Evolutionary conservation across 202 grass and related monocot species (phyloP), one percentile per base, ranked within the genome.

Genomic region (Saccharum hybrid): DNA sequence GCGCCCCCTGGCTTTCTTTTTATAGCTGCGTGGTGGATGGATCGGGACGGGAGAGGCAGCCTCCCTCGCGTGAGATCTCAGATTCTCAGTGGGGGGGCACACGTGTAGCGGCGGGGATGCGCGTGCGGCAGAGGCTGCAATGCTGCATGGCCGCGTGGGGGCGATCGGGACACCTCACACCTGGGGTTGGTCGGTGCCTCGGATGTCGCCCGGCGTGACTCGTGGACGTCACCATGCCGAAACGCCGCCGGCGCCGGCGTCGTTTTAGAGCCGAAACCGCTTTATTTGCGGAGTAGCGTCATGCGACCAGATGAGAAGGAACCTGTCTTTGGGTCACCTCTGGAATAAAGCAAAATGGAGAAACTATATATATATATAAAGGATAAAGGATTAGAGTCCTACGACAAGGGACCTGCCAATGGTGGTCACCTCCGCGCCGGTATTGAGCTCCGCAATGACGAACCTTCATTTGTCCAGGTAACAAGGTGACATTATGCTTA

Each of bases 161-260:
- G 19, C 6, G 10, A 2, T 3, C 18, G 42, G 71, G 9, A n/a
- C n/a, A n/a, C n/a, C n/a, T n/a, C n/a, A 33, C 76, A 64, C 34
- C 77, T 3, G 45, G 77, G 21, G 0, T 6, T 28, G 43, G 87
- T 61, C 83, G 87, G 78, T 73, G 66, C 82, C 45, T 61, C 43
- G 8, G 10, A 37, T 12, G 71, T 14, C 54, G 78, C 4, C 5
- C 63, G 6, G 0, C 10, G 12, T 4, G 82, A 42, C 72, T 43
- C 72, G 82, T 76, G 82, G 62, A 74, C 23, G 49, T 41, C 78
- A n/a, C 79, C 6, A 33, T 4, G 5, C 5, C 23, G 22, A 34
- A 18, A 14, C 2, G 36, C 21, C 11, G 33, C 22, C 42, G 69
- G 2, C 46, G 46, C 4, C 14, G 46, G 1, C 46, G 14, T 28